Evolutionary conservation across 495 filamentous ascomycete species (phyloP).

Genomic region (Penicillium turbatum): DNA sequence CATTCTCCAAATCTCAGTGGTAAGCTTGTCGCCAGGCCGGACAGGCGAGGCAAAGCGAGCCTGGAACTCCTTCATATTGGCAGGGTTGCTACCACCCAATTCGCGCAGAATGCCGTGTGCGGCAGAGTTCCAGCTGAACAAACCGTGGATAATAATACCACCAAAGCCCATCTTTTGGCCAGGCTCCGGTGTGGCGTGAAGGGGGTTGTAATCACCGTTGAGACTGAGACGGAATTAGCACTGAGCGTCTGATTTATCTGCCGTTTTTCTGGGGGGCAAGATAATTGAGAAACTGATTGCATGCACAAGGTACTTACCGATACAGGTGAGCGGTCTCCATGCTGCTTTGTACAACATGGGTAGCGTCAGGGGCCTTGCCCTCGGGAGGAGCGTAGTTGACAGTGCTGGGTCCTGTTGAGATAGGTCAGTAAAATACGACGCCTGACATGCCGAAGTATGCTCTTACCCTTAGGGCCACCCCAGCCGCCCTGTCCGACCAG

Average conservation of each 20-base stretch:
- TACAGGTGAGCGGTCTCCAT: slow-evolving; percentile 70
- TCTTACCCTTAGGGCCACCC: slow-evolving; percentile 80
- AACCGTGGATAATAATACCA: slow-evolving; percentile 81
- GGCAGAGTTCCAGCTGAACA: slow-evolving; percentile 79
- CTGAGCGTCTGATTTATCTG: not conserved
- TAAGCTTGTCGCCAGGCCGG: slow-evolving; percentile 58
- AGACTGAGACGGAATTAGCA: slow-evolving; percentile 38
- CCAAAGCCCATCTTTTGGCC: slow-evolving; percentile 87
- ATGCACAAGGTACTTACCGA: slow-evolving; percentile 35
- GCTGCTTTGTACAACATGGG: slow-evolving; percentile 63
- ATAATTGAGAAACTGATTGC: not conserved
- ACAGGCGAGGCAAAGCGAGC: slow-evolving; percentile 83
- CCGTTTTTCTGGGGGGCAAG: not conserved
- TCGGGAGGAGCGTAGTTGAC: slow-evolving; percentile 70
- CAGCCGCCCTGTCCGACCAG: slow-evolving; percentile 80
- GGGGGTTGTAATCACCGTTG: slow-evolving; percentile 89
- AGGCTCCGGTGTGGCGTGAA: slow-evolving; percentile 79
- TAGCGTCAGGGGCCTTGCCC: slow-evolving; percentile 67
- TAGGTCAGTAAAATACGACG: not conserved
- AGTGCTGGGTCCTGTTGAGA: slow-evolving; percentile 55
- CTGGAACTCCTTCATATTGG: slow-evolving; percentile 80
- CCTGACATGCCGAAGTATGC: not conserved
- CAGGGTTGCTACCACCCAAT: slow-evolving; percentile 70
- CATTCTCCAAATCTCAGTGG: slow-evolving; percentile 47
- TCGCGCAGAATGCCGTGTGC: slow-evolving; percentile 69